Evolutionary conservation across 202 grass and related monocot genomes (phyloP).

Genomic region (Brachypodium distachyon): DNA sequence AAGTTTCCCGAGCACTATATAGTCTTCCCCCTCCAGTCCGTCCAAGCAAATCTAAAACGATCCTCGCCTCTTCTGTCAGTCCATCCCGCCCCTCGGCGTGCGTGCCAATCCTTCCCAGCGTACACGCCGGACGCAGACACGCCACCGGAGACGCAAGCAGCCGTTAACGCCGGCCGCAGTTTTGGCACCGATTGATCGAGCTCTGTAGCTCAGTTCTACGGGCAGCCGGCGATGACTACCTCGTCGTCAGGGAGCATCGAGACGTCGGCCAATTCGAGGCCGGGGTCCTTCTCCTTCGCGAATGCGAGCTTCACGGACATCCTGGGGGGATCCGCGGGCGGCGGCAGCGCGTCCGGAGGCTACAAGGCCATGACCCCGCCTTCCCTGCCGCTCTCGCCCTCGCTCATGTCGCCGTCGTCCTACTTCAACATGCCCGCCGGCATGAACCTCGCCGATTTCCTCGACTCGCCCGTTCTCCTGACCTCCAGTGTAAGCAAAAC

Average conservation of each 20-base stretch:
- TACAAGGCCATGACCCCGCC: conserved; percentile 72
- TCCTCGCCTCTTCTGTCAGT: not conserved
- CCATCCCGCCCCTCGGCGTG: not conserved
- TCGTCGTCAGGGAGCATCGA: conserved; percentile 76
- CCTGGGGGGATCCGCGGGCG: conserved; percentile 13
- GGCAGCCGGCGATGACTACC: conserved; percentile 71
- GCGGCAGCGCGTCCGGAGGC: conserved; percentile 25
- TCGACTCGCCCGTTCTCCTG: conserved; percentile 70
- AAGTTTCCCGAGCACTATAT: conserved; percentile 48
- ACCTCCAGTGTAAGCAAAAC: conserved; percentile 61
- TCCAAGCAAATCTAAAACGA: conserved; percentile 19
- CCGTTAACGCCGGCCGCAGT: not conserved
- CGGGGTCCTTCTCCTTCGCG: conserved; percentile 50
- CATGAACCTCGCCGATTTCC: conserved; percentile 60
- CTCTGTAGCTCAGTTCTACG: not conserved
- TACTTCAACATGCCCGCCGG: conserved; percentile 70
- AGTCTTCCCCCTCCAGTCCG: not conserved
- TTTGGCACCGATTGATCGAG: not conserved
- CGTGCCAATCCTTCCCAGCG: not conserved
- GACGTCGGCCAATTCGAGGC: conserved; percentile 43
- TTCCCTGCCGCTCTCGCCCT: conserved; percentile 62
- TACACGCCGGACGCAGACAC: conserved; percentile 19
- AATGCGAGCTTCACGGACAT: conserved; percentile 60
- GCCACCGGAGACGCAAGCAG: too few species aligned
- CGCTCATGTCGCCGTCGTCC: conserved; percentile 62